Evolutionary conservation across 495 filamentous ascomycete genomes (phyloP).

Genomic region (Lasiosphaeriaceae sp.): DNA sequence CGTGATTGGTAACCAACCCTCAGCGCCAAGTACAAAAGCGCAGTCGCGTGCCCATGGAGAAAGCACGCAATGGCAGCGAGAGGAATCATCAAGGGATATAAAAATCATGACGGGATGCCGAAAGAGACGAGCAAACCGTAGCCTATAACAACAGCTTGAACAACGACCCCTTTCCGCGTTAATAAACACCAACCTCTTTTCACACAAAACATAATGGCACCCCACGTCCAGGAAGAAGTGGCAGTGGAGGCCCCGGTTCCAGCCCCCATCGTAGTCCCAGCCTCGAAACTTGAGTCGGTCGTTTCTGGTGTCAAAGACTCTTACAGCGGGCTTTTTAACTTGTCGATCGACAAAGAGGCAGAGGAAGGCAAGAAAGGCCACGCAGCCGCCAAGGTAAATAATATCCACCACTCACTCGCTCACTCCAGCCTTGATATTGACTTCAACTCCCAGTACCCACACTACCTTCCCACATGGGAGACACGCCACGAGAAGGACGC

Average conservation of each 20-base stretch:
- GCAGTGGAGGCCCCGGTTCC: neutral
- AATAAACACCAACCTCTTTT: neutral
- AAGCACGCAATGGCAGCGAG: slow-evolving; percentile 1
- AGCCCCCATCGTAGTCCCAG: neutral
- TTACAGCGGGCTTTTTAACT: neutral
- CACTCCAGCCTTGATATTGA: neutral
- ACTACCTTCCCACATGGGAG: slow-evolving; percentile 7
- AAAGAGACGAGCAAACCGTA: neutral
- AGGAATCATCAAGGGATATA: neutral
- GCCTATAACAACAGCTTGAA: neutral
- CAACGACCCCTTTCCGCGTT: neutral
- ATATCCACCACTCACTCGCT: neutral
- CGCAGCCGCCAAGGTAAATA: neutral
- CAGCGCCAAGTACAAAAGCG: neutral
- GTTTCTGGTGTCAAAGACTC: neutral
- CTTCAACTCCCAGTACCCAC: neutral
- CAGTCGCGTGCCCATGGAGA: neutral
- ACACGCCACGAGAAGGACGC: neutral
- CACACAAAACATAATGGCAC: neutral
- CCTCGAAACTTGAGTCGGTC: neutral
- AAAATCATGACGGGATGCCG: neutral
- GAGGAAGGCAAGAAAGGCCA: neutral
- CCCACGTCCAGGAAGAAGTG: neutral
- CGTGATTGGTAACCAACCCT: neutral
- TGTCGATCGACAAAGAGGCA: neutral